These are phyloP conservation scores for Blastomyces parvus DNA, from an alignment of 2,329 filamentous ascomycete genomes.

Conservation along the genomic window DNA sequence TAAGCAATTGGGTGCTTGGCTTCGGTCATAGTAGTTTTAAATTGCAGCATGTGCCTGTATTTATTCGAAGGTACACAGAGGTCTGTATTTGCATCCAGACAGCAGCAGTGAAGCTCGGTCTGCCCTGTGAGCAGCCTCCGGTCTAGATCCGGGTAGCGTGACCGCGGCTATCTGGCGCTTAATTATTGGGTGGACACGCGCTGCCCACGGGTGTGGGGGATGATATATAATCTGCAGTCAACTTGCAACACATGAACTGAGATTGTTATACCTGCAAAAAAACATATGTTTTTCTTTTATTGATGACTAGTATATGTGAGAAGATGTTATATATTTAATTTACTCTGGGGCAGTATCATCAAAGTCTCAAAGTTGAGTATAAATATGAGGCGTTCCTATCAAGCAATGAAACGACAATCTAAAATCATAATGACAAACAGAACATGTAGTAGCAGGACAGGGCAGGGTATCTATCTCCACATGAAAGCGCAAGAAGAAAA, in stretches of 20 bases:
- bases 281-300: no score
- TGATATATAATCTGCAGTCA: no score
- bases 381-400: not conserved
- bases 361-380: not conserved
- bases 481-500: not conserved
- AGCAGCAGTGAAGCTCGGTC: not conserved
- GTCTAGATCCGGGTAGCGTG: not conserved
- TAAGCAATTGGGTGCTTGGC: not conserved
- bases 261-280: no score
- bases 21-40: not conserved
- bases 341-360: not conserved
- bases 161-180: not conserved
- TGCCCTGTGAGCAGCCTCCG: not conserved
- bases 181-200: not conserved
- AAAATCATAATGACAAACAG: not conserved
- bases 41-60: not conserved
- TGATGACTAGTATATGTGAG: not conserved
- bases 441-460: not conserved
- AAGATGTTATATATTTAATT: not conserved
- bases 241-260: no score
- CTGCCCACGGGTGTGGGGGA: no score
- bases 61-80: not conserved
- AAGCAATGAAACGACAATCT: not conserved
- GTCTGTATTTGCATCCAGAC: not conserved
- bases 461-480: conserved; percentile 4